Percentiles rank a stretch among this genome's conserved stretches.
These are phyloP conservation scores for Exophiala aquamarina DNA, from an alignment of 2,329 filamentous ascomycete genomes.

Conservation along the genomic window DNA sequence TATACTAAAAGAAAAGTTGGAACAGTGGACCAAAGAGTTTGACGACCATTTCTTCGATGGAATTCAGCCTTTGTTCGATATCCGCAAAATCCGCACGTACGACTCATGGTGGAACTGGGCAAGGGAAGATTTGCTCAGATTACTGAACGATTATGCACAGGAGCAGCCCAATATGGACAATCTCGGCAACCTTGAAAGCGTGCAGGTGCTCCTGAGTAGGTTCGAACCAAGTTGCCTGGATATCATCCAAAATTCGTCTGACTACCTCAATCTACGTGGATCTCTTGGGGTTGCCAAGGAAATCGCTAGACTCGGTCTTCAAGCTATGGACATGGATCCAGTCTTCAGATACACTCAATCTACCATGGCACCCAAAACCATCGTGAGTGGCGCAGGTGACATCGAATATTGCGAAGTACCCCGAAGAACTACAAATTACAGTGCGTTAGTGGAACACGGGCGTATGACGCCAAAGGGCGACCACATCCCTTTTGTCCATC, in stretches of 20 bases:
- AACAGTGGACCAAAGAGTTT: constrained; percentile 32
- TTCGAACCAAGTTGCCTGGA: constrained; percentile 1
- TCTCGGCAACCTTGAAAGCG: background rate
- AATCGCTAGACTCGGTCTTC: constrained; percentile 1
- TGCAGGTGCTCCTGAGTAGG: background rate
- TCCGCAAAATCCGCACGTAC: constrained; percentile 31
- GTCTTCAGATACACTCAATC: constrained; percentile 2
- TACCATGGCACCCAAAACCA: background rate
- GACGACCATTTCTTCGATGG: constrained; percentile 33
- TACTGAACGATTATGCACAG: constrained; percentile 4
- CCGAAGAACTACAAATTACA: background rate
- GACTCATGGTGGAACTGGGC: constrained; percentile 41
- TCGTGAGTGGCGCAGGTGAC: background rate
- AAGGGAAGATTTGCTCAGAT: constrained; percentile 27
- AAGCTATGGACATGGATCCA: background rate
- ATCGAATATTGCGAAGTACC: constrained; percentile 2
- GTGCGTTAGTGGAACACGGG: constrained; percentile 3
- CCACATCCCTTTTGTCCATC: constrained; percentile 1
- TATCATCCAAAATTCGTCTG: background rate
- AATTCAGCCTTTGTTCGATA: constrained; percentile 33
- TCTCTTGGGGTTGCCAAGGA: background rate
- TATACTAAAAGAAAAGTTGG: constrained; percentile 24
- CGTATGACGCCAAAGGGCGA: background rate
- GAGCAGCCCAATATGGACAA: background rate
- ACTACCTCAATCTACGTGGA: background rate